Evolutionary conservation across 495 filamentous ascomycete species (phyloP).

Genomic region (Penicillium parvum): DNA sequence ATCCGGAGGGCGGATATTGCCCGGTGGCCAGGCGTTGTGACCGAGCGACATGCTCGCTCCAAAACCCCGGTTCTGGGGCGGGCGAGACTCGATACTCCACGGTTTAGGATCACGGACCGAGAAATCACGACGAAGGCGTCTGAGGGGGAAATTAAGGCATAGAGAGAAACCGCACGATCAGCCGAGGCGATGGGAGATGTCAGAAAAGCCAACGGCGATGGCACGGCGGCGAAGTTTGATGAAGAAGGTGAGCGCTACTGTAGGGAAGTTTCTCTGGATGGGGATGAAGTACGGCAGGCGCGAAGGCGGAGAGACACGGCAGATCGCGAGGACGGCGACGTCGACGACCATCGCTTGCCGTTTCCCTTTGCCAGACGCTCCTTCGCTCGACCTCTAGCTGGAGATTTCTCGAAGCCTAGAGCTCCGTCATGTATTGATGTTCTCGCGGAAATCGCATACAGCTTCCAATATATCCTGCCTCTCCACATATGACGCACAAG

Average conservation of each 20-base stretch:
- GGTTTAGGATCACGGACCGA: conserved; percentile 36
- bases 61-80: conserved; percentile 47
- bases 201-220: conserved; percentile 35
- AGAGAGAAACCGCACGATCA: conserved; percentile 18
- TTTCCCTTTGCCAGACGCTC: too few relatives aligned
- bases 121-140: conserved; percentile 25
- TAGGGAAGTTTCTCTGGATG: conserved; percentile 40
- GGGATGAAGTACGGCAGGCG: conserved; percentile 39
- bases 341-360: not conserved
- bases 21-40: conserved; percentile 48
- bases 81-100: conserved; percentile 48
- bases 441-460: not conserved
- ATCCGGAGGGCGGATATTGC: conserved; percentile 45
- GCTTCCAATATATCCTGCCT: not conserved
- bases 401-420: too few relatives aligned
- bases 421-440: not conserved
- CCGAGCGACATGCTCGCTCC: conserved; percentile 51
- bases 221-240: conserved; percentile 32
- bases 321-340: conserved; percentile 28
- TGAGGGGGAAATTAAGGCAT: conserved; percentile 34
- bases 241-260: conserved; percentile 35
- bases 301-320: conserved; percentile 33
- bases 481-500: conserved; percentile 32
- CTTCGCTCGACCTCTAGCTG: too few relatives aligned
- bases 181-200: conserved; percentile 25